phyloP scores from a whole-genome alignment of 768 basidiomycete species.

The Tulasnella sp. region DNA sequence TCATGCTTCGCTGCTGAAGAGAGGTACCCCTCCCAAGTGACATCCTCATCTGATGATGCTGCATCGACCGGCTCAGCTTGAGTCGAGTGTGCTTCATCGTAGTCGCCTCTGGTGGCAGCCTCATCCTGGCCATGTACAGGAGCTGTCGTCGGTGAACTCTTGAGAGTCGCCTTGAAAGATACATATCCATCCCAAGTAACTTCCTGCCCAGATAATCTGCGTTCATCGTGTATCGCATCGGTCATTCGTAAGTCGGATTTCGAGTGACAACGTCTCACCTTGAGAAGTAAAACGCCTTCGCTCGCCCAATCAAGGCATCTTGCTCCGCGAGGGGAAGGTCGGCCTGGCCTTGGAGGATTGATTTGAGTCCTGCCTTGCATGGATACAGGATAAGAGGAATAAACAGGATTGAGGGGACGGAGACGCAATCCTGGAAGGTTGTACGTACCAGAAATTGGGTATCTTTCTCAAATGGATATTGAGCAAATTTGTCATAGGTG shows the following conservation, averaged over 20 bases:
- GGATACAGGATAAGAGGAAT: not conserved
- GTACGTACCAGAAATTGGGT: not conserved
- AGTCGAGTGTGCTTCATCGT: too few species aligned
- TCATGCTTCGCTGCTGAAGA: too few species aligned
- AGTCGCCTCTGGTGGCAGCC: too few species aligned
- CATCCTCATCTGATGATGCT: too few species aligned
- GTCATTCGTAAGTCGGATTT: too few species aligned
- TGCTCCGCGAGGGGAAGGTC: not conserved
- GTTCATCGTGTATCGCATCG: too few species aligned
- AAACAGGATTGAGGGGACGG: not conserved
- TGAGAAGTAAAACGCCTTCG: conserved; percentile 14
- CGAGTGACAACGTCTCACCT: not conserved
- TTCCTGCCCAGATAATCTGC: not conserved
- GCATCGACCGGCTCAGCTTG: too few species aligned
- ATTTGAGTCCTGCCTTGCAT: not conserved
- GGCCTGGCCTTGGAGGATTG: not conserved
- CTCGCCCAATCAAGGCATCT: conserved; percentile 1
- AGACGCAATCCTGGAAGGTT: too few species aligned
- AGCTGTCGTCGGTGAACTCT: too few species aligned
- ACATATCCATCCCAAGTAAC: conserved; percentile 8
- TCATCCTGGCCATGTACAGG: too few species aligned
- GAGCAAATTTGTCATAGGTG: not conserved
- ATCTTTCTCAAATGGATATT: conserved; percentile 1
- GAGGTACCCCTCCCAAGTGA: too few species aligned
- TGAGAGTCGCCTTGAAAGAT: too few species aligned